Evolutionary conservation across 805 yeast genomes (phyloP).

Genomic region (Blastobotrys attinorum): DNA sequence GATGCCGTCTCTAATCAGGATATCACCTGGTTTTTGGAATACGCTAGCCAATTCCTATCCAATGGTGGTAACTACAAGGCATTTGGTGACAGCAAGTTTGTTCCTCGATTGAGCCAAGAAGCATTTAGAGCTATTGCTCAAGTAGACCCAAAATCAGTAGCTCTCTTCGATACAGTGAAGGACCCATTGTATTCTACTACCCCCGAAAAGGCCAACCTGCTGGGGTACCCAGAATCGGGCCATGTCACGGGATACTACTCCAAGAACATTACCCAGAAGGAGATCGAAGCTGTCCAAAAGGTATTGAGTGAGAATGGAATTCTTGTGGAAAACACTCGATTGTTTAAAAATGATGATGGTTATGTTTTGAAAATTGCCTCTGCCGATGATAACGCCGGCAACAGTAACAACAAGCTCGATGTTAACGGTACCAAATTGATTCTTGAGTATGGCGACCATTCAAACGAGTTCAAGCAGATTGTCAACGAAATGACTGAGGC

Average conservation of each 20-base stretch:
- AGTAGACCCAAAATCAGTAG: constrained; percentile 31
- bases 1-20: constrained; percentile 29
- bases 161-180: constrained; percentile 24
- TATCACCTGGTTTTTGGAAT: constrained; percentile 44
- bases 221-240: constrained; percentile 76
- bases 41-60: constrained; percentile 54
- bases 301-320: constrained; percentile 56
- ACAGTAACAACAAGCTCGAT: constrained; percentile 26
- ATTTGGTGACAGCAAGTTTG: constrained; percentile 81
- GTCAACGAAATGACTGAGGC: constrained; percentile 52
- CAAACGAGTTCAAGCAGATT: constrained; percentile 53
- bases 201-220: constrained; percentile 40
- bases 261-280: constrained; percentile 45
- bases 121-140: constrained; percentile 45
- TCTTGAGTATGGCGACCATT: constrained; percentile 74
- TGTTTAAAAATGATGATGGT: constrained; percentile 43
- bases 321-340: constrained; percentile 75
- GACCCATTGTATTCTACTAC: constrained; percentile 43
- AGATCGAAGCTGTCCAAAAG: constrained; percentile 58
- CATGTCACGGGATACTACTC: constrained; percentile 71
- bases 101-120: constrained; percentile 50
- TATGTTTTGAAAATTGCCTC: constrained; percentile 67
- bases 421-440: constrained; percentile 37
- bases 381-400: constrained; percentile 35
- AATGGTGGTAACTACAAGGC: constrained; percentile 74